Percentiles rank a stretch among this genome's conserved stretches.
phyloP scores from a whole-genome alignment of 352 stramenopile genomes.

The Globisporangium nodosum region DNA sequence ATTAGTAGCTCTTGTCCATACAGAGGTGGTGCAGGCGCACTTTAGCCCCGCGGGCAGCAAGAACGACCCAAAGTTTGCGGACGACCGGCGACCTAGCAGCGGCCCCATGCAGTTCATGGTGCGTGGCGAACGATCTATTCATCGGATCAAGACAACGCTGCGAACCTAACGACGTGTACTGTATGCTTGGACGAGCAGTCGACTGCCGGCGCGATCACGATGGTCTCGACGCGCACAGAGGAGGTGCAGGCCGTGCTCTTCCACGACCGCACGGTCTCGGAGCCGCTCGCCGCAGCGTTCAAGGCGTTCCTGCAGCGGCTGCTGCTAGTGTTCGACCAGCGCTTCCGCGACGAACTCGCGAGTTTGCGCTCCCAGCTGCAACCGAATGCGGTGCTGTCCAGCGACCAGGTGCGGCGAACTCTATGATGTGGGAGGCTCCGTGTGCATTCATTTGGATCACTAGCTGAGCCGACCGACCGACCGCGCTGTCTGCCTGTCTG shows the following conservation, averaged over 20 bases:
- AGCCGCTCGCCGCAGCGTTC: constrained; percentile 36
- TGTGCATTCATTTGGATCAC: background rate
- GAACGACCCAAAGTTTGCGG: constrained; percentile 14
- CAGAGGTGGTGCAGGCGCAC: constrained; percentile 67
- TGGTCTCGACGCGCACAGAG: constrained; percentile 65
- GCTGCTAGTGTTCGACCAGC: constrained; percentile 38
- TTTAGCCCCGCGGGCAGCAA: constrained; percentile 37
- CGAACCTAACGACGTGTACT: background rate
- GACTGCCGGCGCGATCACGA: constrained; percentile 46
- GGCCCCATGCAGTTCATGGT: constrained; percentile 19
- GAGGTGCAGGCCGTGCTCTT: constrained; percentile 69
- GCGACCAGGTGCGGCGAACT: constrained; percentile 17
- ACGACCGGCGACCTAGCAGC: constrained; percentile 12
- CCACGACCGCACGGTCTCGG: constrained; percentile 55
- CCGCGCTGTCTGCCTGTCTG: background rate
- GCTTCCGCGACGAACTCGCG: constrained; percentile 36
- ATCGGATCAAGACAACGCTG: too few species aligned
- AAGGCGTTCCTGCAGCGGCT: constrained; percentile 57
- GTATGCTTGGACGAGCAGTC: constrained; percentile 10
- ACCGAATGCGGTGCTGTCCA: constrained; percentile 27
- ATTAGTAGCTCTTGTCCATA: background rate
- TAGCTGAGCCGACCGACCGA: background rate
- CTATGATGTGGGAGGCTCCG: background rate
- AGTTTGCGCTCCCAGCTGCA: constrained; percentile 37
- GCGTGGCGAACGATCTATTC: background rate